Evolutionary conservation across 2,329 filamentous ascomycete species (phyloP), one percentile per base, ranked within the genome.

Genomic region (Coccinonectria pachysandricola): DNA sequence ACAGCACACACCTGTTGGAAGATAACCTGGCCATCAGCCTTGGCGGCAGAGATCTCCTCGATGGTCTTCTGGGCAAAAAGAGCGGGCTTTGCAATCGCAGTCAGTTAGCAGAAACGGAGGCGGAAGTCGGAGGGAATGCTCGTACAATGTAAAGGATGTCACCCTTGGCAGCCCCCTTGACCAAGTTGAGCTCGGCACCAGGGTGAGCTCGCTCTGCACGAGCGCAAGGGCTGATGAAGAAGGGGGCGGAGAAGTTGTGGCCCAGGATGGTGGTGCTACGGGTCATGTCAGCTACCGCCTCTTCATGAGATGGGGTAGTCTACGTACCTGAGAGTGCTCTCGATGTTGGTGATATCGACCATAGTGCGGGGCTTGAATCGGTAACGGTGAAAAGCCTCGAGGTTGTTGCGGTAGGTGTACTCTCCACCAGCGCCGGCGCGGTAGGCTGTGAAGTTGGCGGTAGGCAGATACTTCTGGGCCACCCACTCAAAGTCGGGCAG

Each of bases 341-440:
- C 56, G 22, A 64, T 45, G 14, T 54, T 49, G 18, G 56, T 62
- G 31, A 71, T 59, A 38, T 71, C 66, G n/a, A 58, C 48, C 48
- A 72, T 51, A 13, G 61, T 54, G 26, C 64, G 55, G 7, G 67
- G 64, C 25, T 60, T 56, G 21, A 71, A 51, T 24, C 52, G 52
- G 40, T 64, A 66, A 9, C 64, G 59, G 34, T 56, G 51, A 47
- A 58, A 72, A 15, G 62, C 56, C 47, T 73, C 68, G 5, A 71
- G 55, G 48, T 72, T 72, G 47, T 70, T 69, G 24, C 67, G 57
- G 49, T 70, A 71, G 2, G 58, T 60, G 59, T 61, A 71, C 49
- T 71, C 68, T 32, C 65, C 68, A 4, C 57, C 65, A 4, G 65
- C 66, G 12, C 65, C 67, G 36, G 66, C 68, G 32, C 65, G 62